Evolutionary conservation across 108 stramenopile species (phyloP), one percentile per base, ranked within the genome.

Genomic region (Aurantiochytrium sp.): DNA sequence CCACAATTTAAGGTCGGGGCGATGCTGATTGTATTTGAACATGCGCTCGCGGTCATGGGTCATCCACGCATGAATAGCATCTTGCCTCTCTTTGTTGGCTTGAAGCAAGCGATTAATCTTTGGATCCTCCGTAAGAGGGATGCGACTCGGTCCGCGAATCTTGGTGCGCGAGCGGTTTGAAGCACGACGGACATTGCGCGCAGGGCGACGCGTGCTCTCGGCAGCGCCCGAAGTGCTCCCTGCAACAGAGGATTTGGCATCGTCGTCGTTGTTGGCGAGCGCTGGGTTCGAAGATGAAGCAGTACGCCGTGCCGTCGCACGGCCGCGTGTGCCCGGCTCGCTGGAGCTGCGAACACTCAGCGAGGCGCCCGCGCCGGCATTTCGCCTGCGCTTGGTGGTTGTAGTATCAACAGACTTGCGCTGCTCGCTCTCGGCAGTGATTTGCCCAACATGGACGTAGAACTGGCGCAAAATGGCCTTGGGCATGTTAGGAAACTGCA

Each of bases 21-120:
- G 76, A 28, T 83, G 76, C 51, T 83, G 76, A 45, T 83, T 83
- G 76, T 83, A 83, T 45, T 83, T 83, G 45, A 83, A 23, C 19
- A n/a, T 21, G 6, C 76, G 45, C 19, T 83, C 76, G 49, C 51
- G 45, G 49, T 83, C 76, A 3, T 53, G 49, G 19, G 49, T 53
- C 76, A 83, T 83, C 76, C 76, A 83, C 19, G n/a, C n/a, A 23
- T 21, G 49, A 4, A 83, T 83, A 12, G 51, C 45, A 16, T 83
- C 76, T 23, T 83, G 76, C 6, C 76, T 43, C 76, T 83, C 76
- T 4, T 83, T 83, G 51, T 83, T 83, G 12, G 76, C 76, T 0
- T 83, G 12, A 2, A 83, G 76, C 12, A 83, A 23, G 43, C 76
- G 45, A 45, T 83, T 83, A 45, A 83, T 53, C 4, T 83, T 53